Base-by-base conservation (phyloP, 2,329 filamentous ascomycete species). In the Fusarium fracticaudum region DNA sequence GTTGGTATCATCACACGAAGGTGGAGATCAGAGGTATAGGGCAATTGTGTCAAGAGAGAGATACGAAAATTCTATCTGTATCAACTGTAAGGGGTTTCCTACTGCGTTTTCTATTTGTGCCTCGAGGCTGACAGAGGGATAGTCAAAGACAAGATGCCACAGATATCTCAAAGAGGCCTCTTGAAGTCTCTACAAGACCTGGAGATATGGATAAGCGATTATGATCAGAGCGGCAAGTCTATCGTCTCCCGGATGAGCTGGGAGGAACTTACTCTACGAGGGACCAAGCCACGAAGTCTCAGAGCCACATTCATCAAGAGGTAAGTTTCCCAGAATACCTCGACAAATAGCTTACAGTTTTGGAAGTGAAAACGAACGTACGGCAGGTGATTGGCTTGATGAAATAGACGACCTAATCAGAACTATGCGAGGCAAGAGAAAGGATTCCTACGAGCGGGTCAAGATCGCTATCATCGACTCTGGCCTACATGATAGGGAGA, bases 271-370 rank as follows among this genome's bases (percentile, higher is more conserved):
- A 24, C 12, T 9, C 22, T 0, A 20, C 8, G 29, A 9, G 17
- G 37, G 2, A 6, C 6, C 15, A 33, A 20, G 8, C 6, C 33
- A 14, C 33, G 6, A 2, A 15, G 13, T 3, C 0, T 31, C 0
- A 41, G 29, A 24, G 53, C 53, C 0, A 57, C 53, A 14, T 57
- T 44, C 17, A 33, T 57, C 22, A 44, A 44, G 29, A 57, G 29
- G 54, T 33, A 18, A 6, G 38, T 4, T 15, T 26, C 0, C 6
- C 20, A 2, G 26, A 41, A 24, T 0, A 4, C 0, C 4, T 11
- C 1, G 2, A 3, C 0, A 14, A 1, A 4, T 5, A 4, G 1
- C 37, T 57, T 0, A 57, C 15, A 7, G 1, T 0, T 1, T 1
- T 15, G 10, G 2, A 17, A 62, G 48, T 2, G 31, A 22, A 1